Conservation (phyloP, 371 early-diverging fungal genomes). For the Actinomortierella ambigua region DNA sequence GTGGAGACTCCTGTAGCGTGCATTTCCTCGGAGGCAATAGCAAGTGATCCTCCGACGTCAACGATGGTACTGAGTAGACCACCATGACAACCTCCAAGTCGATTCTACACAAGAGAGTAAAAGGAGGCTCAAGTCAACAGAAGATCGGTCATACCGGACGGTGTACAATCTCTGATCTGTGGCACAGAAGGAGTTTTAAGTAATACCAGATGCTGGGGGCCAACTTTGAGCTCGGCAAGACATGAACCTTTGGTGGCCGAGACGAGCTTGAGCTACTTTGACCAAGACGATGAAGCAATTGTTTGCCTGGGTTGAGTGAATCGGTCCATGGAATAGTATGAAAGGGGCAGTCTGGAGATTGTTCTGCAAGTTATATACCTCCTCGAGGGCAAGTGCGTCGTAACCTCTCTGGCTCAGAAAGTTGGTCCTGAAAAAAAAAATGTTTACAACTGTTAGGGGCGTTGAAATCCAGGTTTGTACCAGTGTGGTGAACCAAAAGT, state of each 20-base stretch:
- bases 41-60: slow-evolving; percentile 66
- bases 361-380: slow-evolving; percentile 8
- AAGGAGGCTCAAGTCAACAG: too few relatives aligned
- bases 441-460: neutral
- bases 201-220: slow-evolving; percentile 54
- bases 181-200: neutral
- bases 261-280: slow-evolving; percentile 50
- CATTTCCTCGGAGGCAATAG: slow-evolving; percentile 63
- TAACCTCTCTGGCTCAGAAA: slow-evolving; percentile 35
- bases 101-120: too few relatives aligned
- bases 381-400: slow-evolving; percentile 35
- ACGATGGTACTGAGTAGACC: slow-evolving; percentile 64
- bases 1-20: slow-evolving; percentile 68
- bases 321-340: neutral
- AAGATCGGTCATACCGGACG: neutral
- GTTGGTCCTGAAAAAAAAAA: slow-evolving; percentile 15
- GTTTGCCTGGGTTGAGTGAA: neutral
- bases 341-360: too few relatives aligned
- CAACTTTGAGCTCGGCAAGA: slow-evolving; percentile 55
- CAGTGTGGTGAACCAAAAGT: neutral
- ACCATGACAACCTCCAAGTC: slow-evolving; percentile 62
- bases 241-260: slow-evolving; percentile 51
- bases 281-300: neutral
- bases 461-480: too few relatives aligned
- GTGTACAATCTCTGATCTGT: neutral